Base-by-base conservation (phyloP, 495 filamentous ascomycete genomes). In the Delitschia confertaspora region DNA sequence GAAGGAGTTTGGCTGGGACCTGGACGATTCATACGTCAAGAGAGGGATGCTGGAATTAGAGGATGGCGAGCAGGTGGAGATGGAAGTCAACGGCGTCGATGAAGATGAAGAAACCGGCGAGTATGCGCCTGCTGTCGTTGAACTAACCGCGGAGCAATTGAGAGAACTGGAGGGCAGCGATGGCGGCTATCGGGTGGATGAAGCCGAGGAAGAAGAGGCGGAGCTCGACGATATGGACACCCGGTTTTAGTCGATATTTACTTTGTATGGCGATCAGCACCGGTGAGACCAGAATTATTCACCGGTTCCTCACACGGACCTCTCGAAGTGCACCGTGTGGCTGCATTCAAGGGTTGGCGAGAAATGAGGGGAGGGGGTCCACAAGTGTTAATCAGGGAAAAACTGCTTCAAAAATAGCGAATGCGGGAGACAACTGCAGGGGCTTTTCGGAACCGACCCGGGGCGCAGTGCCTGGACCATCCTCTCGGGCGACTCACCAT, bases 61-160 rank as follows among this genome's bases (percentile, higher is more conserved):
- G 58, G 83, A 86, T 55, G 82, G 79, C 17, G 85, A 88, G 60
- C 65, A 77, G 53, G 78, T 93, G 11, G 79, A 87, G 44, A 72
- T 91, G 57, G 86, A 94, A 47, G 68, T 85, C 47, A 68, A 68
- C 19, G 83, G 79, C 4, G 71, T 80, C 45, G 82, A 89, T 47
- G 84, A 77, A 44, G 84, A 93, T 42, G 85, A 91, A 39, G 85
- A 91, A 62, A 74, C 73, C 45, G 86, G 85, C 13, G 89, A 95
- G 57, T 88, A 87, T 68, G 80, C 83, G 45, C 91, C 89, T 11
- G 70, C 82, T 17, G 62, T 98, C 13, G 85, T 98, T 4, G 77
- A 87, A 37, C 53, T 88, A 51, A 65, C 63, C 14, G 17, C 55
- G 4, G 57, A 57, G 30, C 64, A 67, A 35, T 42, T 50, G 11